These are phyloP conservation scores for Backusella circina DNA, from an alignment of 192 early-diverging fungal species.

Conservation along the genomic window DNA sequence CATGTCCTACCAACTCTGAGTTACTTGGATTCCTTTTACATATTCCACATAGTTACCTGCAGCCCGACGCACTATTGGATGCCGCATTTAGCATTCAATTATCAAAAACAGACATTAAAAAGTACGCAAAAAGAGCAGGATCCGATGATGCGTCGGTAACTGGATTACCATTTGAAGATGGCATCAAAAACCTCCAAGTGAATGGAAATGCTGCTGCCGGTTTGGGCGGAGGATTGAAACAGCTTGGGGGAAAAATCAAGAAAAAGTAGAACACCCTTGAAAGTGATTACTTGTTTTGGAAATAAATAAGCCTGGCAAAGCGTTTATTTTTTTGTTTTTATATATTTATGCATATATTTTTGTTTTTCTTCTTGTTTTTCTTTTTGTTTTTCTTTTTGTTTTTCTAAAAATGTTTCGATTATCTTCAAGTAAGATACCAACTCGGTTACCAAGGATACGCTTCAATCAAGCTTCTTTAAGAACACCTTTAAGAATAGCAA, in stretches of 20 bases:
- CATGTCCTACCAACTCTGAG: constrained; percentile 76
- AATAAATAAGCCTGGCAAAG: neutral
- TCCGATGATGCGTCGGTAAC: constrained; percentile 9
- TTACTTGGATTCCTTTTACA: constrained; percentile 73
- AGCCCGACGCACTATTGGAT: constrained; percentile 62
- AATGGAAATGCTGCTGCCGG: neutral
- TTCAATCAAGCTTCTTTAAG: neutral
- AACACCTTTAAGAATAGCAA: neutral
- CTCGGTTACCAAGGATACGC: neutral
- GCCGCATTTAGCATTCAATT: constrained; percentile 70
- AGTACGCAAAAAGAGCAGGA: constrained; percentile 37
- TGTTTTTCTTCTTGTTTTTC: neutral
- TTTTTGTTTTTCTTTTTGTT: neutral
- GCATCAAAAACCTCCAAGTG: constrained; percentile 29
- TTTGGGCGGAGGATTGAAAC: neutral
- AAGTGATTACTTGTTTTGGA: neutral
- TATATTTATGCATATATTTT: neutral
- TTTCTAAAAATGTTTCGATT: neutral
- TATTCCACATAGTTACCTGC: constrained; percentile 64
- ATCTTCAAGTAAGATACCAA: neutral
- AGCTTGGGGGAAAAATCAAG: neutral
- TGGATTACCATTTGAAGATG: constrained; percentile 30
- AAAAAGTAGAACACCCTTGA: neutral
- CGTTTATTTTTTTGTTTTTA: neutral
- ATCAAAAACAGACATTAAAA: constrained; percentile 48